Evolutionary conservation across 495 filamentous ascomycete genomes (phyloP).

Genomic region (Penicillium diatomitis): DNA sequence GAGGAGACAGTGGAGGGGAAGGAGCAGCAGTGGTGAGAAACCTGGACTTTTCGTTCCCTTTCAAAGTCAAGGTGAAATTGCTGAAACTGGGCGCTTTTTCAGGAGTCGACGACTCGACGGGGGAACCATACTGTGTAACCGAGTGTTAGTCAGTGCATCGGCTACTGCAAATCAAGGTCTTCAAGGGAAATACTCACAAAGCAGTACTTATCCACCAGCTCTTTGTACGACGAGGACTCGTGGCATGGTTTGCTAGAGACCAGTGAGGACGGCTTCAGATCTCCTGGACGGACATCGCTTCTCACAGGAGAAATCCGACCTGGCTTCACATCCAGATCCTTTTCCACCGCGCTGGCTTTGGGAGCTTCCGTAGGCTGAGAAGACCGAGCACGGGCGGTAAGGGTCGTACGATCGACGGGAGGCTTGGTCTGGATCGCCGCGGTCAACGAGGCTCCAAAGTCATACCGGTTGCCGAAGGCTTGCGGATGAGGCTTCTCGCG

Average conservation of each 20-base stretch:
- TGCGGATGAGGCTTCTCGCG: constrained; percentile 56
- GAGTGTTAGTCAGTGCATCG: too few species aligned
- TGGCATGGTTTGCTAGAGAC: constrained; percentile 56
- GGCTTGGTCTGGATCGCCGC: constrained; percentile 62
- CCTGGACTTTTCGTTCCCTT: constrained; percentile 7
- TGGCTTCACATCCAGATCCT: constrained; percentile 4
- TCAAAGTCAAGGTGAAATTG: constrained; percentile 9
- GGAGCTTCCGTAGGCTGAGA: constrained; percentile 2
- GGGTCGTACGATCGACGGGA: constrained; percentile 43
- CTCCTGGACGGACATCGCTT: constrained; percentile 13
- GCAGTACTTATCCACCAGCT: constrained; percentile 95
- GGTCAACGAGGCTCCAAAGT: constrained; percentile 80
- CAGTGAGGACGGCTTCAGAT: constrained; percentile 39
- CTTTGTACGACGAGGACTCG: constrained; percentile 79
- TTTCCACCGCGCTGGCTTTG: constrained; percentile 6
- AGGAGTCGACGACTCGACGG: not conserved
- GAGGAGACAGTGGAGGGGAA: constrained; percentile 18
- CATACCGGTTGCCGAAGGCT: constrained; percentile 84
- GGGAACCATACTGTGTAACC: not conserved
- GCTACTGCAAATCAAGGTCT: constrained; percentile 22
- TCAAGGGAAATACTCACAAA: constrained; percentile 63
- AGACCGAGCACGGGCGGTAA: constrained; percentile 32
- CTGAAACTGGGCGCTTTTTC: constrained; percentile 8
- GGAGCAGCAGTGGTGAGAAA: constrained; percentile 7
- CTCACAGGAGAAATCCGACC: constrained; percentile 13